Conservation (phyloP, 163 green algal genomes). For the Scenedesmus sp. region DNA sequence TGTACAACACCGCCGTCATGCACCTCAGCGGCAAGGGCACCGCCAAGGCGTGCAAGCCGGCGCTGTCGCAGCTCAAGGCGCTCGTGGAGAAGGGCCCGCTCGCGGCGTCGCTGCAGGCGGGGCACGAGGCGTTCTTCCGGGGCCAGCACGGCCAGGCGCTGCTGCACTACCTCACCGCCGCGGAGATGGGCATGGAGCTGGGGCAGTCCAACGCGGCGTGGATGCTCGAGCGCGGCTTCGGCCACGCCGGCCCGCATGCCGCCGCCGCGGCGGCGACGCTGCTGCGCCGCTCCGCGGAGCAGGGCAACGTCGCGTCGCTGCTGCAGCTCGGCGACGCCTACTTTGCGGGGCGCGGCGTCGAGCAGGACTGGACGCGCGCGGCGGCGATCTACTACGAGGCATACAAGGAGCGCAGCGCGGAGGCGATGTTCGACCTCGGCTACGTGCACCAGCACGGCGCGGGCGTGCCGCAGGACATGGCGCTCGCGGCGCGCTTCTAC, state of each 20-base stretch:
- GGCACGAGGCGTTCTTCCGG: slow-evolving; percentile 71
- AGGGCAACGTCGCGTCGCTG: slow-evolving; percentile 78
- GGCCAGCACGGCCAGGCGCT: slow-evolving; percentile 68
- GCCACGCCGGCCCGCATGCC: slow-evolving; percentile 24
- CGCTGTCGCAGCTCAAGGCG: slow-evolving; percentile 79
- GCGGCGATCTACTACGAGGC: slow-evolving; percentile 77
- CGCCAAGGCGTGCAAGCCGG: slow-evolving; percentile 66
- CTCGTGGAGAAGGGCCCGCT: slow-evolving; percentile 68
- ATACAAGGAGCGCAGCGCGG: slow-evolving; percentile 63
- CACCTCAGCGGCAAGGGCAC: slow-evolving; percentile 76
- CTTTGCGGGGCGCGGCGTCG: slow-evolving; percentile 71
- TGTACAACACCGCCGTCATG: slow-evolving; percentile 93
- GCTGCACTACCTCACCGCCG: slow-evolving; percentile 77
- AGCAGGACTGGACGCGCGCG: slow-evolving; percentile 66
- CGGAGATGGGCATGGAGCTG: slow-evolving; percentile 86
- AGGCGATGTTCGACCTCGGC: slow-evolving; percentile 97
- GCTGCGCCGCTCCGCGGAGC: slow-evolving; percentile 57
- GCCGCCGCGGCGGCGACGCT: slow-evolving; percentile 8
- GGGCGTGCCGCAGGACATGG: slow-evolving; percentile 81
- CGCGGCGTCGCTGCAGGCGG: slow-evolving; percentile 56
- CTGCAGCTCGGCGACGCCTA: slow-evolving; percentile 85
- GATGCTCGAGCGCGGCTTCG: slow-evolving; percentile 79
- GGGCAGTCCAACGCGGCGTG: slow-evolving; percentile 90
- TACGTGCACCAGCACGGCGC: slow-evolving; percentile 93
- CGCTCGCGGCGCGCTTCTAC: slow-evolving; percentile 91